Evolutionary conservation across 169 alveolate species (phyloP), one percentile per base, ranked within the genome.

Genomic region (Cryptosporidium parvum): DNA sequence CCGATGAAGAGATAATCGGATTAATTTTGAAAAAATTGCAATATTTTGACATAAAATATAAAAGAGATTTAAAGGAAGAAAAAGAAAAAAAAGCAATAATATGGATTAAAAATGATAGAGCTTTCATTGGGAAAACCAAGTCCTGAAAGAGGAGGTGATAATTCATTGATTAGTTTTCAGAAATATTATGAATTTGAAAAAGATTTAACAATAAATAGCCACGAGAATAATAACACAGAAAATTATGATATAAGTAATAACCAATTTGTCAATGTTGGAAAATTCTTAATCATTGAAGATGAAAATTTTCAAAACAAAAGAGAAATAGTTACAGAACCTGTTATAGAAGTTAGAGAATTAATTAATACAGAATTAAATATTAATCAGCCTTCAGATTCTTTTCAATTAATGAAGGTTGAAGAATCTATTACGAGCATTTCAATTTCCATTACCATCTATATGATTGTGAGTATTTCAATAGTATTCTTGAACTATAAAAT

Each of bases 391-490:
- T 48, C 56, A 16, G 56, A 48, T 3, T 14, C 56, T 48, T 14
- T 48, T 12, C 3, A 48, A 48, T 12, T 21, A 48, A 0, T 12
- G 1, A 14, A 2, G 18, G 56, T 14, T 48, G 56, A 48, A 48
- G 23, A 48, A 14, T 48, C 56, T 7, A 16, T 48, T 48, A 14
- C 0, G 5, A 61, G 42, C 18, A 29, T 61, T 12, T 14, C 5
- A 26, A 7, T 51, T 69, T 12, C 33, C 18, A 67, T 67, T 26
- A 6, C 23, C 4, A 21, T 67, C 12, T 67, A 67, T 29, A 35
- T 67, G 29, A 26, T 67, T 67, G 73, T 67, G 14, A 67, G 73
- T 14, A 35, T 67, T 35, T 67, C 73, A 39, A 67, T 67, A 0
- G 73, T 67, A 9, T 67, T 67, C 3, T 67, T 67, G 6, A 67